Conservation (phyloP, 2,329 filamentous ascomycete species). For the Ascochyta viciae-villosae region DNA sequence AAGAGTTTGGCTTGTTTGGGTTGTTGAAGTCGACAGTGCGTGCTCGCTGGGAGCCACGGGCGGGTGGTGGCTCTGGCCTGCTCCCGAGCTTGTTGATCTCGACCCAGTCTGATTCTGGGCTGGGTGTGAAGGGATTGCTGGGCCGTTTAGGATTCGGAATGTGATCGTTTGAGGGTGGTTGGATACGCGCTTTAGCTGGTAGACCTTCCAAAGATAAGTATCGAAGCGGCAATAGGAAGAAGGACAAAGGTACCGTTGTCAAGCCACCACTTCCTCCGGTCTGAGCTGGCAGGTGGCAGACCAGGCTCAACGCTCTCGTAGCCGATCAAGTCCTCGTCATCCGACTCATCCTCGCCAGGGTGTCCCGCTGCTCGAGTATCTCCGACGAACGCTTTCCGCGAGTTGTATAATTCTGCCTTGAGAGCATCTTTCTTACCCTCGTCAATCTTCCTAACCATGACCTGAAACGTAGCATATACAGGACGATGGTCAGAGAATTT, state of each 20-base stretch:
- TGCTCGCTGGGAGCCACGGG: constrained; percentile 39
- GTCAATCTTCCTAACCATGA: constrained; percentile 80
- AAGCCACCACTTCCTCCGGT: constrained; percentile 70
- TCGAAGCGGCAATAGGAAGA: constrained; percentile 30
- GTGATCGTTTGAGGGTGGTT: constrained; percentile 68
- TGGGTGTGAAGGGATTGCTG: constrained; percentile 80
- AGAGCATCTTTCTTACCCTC: constrained; percentile 75
- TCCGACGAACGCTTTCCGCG: constrained; percentile 70
- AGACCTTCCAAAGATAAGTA: constrained; percentile 58
- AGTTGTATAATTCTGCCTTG: constrained; percentile 75
- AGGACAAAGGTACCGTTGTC: constrained; percentile 68
- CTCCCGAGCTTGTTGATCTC: constrained; percentile 45
- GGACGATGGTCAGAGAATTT: constrained; percentile 96
- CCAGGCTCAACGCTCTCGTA: constrained; percentile 86
- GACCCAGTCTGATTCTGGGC: constrained; percentile 85
- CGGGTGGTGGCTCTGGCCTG: constrained; percentile 42
- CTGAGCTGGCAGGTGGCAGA: constrained; percentile 68
- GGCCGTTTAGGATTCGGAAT: constrained; percentile 75
- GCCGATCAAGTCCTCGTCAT: constrained; percentile 80
- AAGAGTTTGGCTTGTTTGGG: constrained; percentile 9
- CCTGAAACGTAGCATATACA: constrained; percentile 88
- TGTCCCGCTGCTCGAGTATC: constrained; percentile 64
- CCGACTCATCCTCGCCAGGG: constrained; percentile 61
- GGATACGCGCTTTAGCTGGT: constrained; percentile 75
- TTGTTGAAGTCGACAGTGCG: constrained; percentile 42